phyloP scores from a whole-genome alignment of 2,329 filamentous ascomycete species.

The Rhynchosporium secalis region DNA sequence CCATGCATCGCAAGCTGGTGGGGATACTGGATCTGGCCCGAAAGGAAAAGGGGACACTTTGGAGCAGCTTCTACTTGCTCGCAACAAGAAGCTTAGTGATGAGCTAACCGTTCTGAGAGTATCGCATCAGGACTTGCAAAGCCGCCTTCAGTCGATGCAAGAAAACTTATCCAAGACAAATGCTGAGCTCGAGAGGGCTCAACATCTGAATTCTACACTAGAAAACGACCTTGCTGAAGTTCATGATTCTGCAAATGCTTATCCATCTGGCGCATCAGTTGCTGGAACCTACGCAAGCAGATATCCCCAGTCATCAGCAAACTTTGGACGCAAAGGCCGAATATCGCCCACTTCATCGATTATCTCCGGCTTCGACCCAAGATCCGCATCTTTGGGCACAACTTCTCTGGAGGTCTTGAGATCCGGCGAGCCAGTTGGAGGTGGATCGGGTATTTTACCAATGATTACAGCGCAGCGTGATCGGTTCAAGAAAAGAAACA shows the following conservation, averaged over 20 bases:
- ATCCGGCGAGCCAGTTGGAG: conserved; percentile 63
- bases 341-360: conserved; percentile 95
- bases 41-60: conserved; percentile 75
- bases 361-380: conserved; percentile 91
- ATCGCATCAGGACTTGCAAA: conserved; percentile 89
- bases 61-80: conserved; percentile 84
- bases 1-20: conserved; percentile 27
- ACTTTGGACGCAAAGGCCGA: conserved; percentile 60
- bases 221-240: conserved; percentile 89
- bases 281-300: conserved; percentile 87
- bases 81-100: conserved; percentile 95
- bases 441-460: conserved; percentile 85
- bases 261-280: conserved; percentile 87
- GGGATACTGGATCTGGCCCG: conserved; percentile 50
- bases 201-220: conserved; percentile 81
- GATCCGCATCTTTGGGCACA: conserved; percentile 48
- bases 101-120: conserved; percentile 91
- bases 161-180: conserved; percentile 82
- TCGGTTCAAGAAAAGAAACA: conserved; percentile 95
- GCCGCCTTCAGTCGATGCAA: conserved; percentile 74
- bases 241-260: conserved; percentile 81
- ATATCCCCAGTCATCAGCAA: conserved; percentile 68
- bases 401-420: conserved; percentile 58
- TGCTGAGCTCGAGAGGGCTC: conserved; percentile 80
- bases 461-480: conserved; percentile 99